A percentile compares a stretch with the other conserved stretches of the same genome.
phyloP scores from a whole-genome alignment of 345 rosid species.

The Citrus mangshanensis region DNA sequence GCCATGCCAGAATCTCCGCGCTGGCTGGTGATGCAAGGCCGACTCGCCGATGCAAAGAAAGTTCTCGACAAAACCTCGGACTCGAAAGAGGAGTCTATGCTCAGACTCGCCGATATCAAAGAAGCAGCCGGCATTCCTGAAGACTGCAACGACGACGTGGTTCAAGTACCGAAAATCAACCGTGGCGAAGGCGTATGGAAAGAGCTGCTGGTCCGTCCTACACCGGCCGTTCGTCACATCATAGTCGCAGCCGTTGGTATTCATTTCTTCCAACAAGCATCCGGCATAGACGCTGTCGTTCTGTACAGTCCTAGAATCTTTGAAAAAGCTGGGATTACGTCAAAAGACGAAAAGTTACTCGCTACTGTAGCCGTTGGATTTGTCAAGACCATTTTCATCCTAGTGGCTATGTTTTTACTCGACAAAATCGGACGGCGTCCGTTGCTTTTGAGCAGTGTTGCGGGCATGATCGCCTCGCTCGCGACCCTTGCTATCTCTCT shows the following conservation, averaged over 20 bases:
- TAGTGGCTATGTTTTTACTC: conserved; percentile 67
- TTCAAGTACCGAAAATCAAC: conserved; percentile 33
- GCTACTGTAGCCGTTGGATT: conserved; percentile 89
- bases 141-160: conserved; percentile 71
- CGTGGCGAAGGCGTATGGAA: conserved; percentile 72
- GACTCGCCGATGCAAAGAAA: conserved; percentile 69
- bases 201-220: conserved; percentile 61
- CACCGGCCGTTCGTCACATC: conserved; percentile 63
- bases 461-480: conserved; percentile 63
- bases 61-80: conserved; percentile 82
- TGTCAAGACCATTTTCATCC: conserved; percentile 58
- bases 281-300: conserved; percentile 86
- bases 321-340: conserved; percentile 63
- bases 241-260: conserved; percentile 65
- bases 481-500: conserved; percentile 41
- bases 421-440: conserved; percentile 82
- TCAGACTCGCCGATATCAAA: conserved; percentile 73
- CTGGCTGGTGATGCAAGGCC: conserved; percentile 93
- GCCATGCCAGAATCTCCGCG: conserved; percentile 97
- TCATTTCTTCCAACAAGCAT: conserved; percentile 82
- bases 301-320: conserved; percentile 85
- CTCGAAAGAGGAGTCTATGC: conserved; percentile 49
- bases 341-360: conserved; percentile 40
- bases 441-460: conserved; percentile 64
- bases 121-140: conserved; percentile 74